These are phyloP conservation scores for Cornus controversa DNA, from an alignment of 148 eudicot species.

Conservation along the genomic window DNA sequence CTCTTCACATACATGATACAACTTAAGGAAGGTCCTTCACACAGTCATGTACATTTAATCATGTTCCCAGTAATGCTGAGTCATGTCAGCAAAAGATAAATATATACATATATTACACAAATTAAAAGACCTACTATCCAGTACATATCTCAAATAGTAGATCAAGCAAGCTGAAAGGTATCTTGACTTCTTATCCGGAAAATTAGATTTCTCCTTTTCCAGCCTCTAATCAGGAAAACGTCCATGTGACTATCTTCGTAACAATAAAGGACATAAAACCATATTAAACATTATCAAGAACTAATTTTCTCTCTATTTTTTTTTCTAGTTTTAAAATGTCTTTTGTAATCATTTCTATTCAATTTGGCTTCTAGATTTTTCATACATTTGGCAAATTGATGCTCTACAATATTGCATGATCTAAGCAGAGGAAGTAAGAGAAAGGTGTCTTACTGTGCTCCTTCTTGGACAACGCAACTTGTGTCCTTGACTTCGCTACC, in stretches of 20 bases:
- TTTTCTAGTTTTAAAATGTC: background rate
- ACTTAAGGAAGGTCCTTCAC: too few relatives aligned
- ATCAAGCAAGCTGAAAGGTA: too few relatives aligned
- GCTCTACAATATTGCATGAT: background rate
- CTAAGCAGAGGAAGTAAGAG: background rate
- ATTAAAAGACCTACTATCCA: too few relatives aligned
- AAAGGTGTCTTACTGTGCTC: slow-evolving; percentile 77
- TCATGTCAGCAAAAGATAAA: too few relatives aligned
- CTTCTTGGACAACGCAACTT: slow-evolving; percentile 78
- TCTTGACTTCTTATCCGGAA: too few relatives aligned
- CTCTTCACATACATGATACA: background rate
- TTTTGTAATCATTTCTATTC: background rate
- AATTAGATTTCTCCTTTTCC: too few relatives aligned
- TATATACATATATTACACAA: too few relatives aligned
- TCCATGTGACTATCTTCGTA: background rate
- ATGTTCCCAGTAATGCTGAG: too few relatives aligned
- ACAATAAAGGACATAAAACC: background rate
- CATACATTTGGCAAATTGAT: background rate
- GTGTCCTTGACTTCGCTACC: slow-evolving; percentile 55
- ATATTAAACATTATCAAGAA: background rate
- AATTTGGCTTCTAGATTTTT: background rate
- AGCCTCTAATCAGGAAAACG: too few relatives aligned
- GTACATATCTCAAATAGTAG: too few relatives aligned
- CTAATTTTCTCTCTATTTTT: background rate
- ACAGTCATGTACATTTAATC: too few relatives aligned